These are phyloP conservation scores for Penicillium decumbens DNA, from an alignment of 2,329 filamentous ascomycete species.

Conservation along the genomic window DNA sequence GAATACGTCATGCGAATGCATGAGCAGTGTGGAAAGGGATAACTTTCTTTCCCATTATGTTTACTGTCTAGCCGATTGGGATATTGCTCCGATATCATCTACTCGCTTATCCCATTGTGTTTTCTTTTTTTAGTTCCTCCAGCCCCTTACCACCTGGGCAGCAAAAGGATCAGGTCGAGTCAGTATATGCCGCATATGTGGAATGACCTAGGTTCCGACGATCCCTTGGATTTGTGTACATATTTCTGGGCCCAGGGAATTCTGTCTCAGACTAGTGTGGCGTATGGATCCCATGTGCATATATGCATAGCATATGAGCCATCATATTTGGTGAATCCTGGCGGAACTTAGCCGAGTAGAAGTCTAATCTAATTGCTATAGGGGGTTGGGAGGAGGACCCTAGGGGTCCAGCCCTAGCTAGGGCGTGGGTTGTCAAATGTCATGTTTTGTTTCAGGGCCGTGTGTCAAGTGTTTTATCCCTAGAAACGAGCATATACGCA, in stretches of 20 bases:
- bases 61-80: conserved; percentile 13
- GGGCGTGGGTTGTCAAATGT: conserved; percentile 13
- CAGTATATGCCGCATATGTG: conserved; percentile 7
- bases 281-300: not conserved
- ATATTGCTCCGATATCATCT: conserved; percentile 1
- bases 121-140: conserved; percentile 2
- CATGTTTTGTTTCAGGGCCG: conserved; percentile 1
- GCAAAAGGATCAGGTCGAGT: not conserved
- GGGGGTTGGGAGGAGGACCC: not conserved
- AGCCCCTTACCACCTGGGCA: not conserved
- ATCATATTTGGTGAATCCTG: conserved; percentile 15
- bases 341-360: conserved; percentile 1
- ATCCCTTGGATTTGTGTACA: conserved; percentile 9
- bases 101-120: not conserved
- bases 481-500: conserved; percentile 1
- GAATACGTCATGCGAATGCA: conserved; percentile 9
- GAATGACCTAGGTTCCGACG: conserved; percentile 10
- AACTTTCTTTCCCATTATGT: conserved; percentile 15
- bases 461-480: conserved; percentile 2
- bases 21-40: conserved; percentile 13
- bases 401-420: not conserved
- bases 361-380: not conserved
- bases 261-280: conserved; percentile 10
- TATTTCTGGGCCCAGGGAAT: conserved; percentile 13
- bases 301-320: conserved; percentile 22